Conservation (phyloP, 176 grass and related monocot genomes). For the Carex parvula region DNA sequence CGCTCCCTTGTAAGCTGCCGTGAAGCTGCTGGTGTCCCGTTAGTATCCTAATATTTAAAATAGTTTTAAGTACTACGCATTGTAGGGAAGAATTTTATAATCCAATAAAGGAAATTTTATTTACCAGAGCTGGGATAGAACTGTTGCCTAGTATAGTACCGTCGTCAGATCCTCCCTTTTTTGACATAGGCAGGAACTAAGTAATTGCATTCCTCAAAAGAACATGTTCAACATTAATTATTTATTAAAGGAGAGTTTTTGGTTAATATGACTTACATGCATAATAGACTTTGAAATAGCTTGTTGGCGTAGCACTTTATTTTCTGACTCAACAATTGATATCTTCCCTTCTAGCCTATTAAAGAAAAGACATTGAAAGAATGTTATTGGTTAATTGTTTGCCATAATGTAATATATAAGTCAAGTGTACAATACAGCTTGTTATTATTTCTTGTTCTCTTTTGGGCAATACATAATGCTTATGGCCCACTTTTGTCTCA, state of each 20-base stretch:
- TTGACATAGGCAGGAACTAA: constrained; percentile 24
- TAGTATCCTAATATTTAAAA: constrained; percentile 45
- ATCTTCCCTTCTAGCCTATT: constrained; percentile 94
- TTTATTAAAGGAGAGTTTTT: not conserved
- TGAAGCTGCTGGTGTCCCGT: constrained; percentile 32
- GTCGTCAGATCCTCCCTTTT: constrained; percentile 75
- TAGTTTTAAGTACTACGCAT: not conserved
- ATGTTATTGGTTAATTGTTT: constrained; percentile 16
- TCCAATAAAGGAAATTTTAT: constrained; percentile 18
- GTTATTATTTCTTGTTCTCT: not conserved
- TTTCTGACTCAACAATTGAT: constrained; percentile 95
- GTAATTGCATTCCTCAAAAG: constrained; percentile 15
- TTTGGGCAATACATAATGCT: constrained; percentile 7
- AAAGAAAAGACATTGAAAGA: constrained; percentile 23
- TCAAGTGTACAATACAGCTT: not conserved
- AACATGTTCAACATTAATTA: not conserved
- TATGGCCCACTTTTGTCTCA: not conserved
- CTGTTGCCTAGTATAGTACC: constrained; percentile 45
- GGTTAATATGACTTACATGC: constrained; percentile 49
- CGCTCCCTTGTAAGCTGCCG: constrained; percentile 53
- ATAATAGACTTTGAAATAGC: constrained; percentile 88
- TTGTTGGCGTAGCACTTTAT: constrained; percentile 99
- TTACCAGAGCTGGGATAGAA: constrained; percentile 53
- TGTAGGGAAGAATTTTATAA: not conserved
- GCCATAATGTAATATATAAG: constrained; percentile 1